A percentile compares a stretch with the other conserved stretches of the same genome.
phyloP scores from a whole-genome alignment of 352 stramenopile species.

The Pythium guiyangense region DNA sequence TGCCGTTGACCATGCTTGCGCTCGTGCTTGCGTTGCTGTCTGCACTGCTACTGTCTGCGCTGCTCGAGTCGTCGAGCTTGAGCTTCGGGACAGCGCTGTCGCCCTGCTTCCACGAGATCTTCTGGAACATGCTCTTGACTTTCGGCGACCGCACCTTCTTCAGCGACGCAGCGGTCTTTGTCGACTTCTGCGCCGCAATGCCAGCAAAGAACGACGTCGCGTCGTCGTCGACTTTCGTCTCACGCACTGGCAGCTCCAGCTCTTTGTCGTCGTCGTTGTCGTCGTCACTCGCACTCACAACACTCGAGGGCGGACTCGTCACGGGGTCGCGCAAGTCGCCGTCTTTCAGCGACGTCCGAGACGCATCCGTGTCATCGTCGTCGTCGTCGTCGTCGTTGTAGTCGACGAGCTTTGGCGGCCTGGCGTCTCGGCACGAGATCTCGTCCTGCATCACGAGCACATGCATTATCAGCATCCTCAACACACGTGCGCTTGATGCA shows the following conservation, averaged over 20 bases:
- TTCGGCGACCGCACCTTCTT: slow-evolving; percentile 45
- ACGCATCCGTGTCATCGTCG: slow-evolving; percentile 47
- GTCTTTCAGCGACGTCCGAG: slow-evolving; percentile 26
- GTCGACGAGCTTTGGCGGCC: slow-evolving; percentile 59
- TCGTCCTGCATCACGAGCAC: slow-evolving; percentile 34
- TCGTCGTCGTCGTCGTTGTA: slow-evolving; percentile 73
- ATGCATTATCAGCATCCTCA: neutral
- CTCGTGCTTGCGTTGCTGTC: slow-evolving; percentile 5
- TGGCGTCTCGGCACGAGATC: slow-evolving; percentile 30
- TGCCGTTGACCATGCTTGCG: slow-evolving; percentile 8
- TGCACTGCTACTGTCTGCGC: slow-evolving; percentile 1
- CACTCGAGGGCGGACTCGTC: slow-evolving; percentile 14
- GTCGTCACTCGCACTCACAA: no score
- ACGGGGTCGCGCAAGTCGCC: slow-evolving; percentile 17
- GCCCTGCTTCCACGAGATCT: slow-evolving; percentile 62
- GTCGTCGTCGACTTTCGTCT: slow-evolving; percentile 52
- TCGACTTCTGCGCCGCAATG: slow-evolving; percentile 35
- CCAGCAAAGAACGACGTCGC: slow-evolving; percentile 43
- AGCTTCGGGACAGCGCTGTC: slow-evolving; percentile 16
- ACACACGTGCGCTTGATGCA: neutral
- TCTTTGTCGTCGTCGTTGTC: slow-evolving; percentile 23
- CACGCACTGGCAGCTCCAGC: slow-evolving; percentile 55
- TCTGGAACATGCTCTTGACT: slow-evolving; percentile 77
- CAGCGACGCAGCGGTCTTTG: slow-evolving; percentile 12
- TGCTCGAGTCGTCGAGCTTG: slow-evolving; percentile 10